Evolutionary conservation across 257 asterid genomes (phyloP), one percentile per base, ranked within the genome.

Genomic region (Nicotiana sylvestris): DNA sequence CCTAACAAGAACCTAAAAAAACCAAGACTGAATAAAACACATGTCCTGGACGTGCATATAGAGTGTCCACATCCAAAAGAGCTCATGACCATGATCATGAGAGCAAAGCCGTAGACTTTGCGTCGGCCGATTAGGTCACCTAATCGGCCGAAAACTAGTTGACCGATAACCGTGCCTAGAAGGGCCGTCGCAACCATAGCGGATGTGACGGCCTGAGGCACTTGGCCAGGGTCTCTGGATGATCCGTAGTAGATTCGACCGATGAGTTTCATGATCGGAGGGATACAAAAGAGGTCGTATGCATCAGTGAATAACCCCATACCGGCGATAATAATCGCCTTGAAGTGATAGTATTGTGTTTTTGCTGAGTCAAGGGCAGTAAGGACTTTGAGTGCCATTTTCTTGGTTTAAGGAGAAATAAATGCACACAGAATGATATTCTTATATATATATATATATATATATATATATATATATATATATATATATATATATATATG

Each of bases 221-320:
- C 81, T 29, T 84, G 56, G 68, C 78, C 66, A 9, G 27, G 5
- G 2, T 37, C 16, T 2, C 2, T 0, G 0, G 16, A 16, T 4
- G 53, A 4, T 13, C 3, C 5, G 82, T 90, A 88, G 81, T 92
- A 88, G 11, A 90, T 87, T 55, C 89, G 85, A 51, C 86, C 91
- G 15, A 92, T 85, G 82, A 90, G 93, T 55, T 74, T 85, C 84
- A 90, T 78, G 89, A 92, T 84, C 0, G 93, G 91, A 77, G 95
- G 88, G 81, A 91, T 86, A 85, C 92, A 91, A 82, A 91, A 91
- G 66, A 91, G 89, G 68, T 89, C 91, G 70, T 91, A 90, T 10
- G 93, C 91, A 76, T 90, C 95, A 25, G 92, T 86, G 89, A 91
- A 90, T 18, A 91, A 61, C 0, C 95, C 94, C 94, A 91, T 91